These are phyloP conservation scores for Coprinellus micaceus DNA, from an alignment of 768 basidiomycete genomes.

Conservation along the genomic window DNA sequence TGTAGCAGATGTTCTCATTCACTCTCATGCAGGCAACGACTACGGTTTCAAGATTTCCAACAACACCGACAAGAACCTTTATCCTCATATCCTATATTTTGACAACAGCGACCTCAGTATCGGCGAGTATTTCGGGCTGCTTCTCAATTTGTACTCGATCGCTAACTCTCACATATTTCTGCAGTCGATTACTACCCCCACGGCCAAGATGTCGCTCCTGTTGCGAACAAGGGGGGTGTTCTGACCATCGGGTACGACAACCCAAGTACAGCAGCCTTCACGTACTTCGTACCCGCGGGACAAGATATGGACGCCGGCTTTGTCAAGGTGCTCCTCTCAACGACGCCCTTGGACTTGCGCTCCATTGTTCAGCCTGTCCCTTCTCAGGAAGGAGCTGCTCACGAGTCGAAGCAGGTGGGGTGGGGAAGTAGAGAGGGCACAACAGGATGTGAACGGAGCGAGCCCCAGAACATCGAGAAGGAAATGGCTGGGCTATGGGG, in stretches of 20 bases:
- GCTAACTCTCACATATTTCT: no score
- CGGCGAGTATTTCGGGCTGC: slow-evolving; percentile 10
- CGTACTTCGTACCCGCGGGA: slow-evolving; percentile 16
- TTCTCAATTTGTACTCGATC: no score
- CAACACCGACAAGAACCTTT: slow-evolving; percentile 17
- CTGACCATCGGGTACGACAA: slow-evolving; percentile 32
- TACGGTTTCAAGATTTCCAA: slow-evolving; percentile 26
- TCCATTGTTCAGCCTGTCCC: background rate
- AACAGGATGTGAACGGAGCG: no score
- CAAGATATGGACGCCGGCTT: slow-evolving; percentile 34
- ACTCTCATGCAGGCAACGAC: slow-evolving; percentile 9
- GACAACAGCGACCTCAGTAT: slow-evolving; percentile 27
- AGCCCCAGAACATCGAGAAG: no score
- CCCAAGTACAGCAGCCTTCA: slow-evolving; percentile 20
- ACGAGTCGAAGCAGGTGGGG: background rate
- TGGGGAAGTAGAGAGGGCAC: background rate
- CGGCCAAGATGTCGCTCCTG: background rate
- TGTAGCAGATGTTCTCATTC: slow-evolving; percentile 12
- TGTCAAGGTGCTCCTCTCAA: slow-evolving; percentile 31
- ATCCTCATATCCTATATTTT: slow-evolving; percentile 25
- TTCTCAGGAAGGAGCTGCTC: background rate
- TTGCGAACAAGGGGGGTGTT: background rate
- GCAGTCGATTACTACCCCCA: slow-evolving; percentile 7
- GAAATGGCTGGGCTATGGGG: background rate
- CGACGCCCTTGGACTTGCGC: background rate